Conservation (phyloP, 78 protist genomes). For the Andalucia godoyi region DNA sequence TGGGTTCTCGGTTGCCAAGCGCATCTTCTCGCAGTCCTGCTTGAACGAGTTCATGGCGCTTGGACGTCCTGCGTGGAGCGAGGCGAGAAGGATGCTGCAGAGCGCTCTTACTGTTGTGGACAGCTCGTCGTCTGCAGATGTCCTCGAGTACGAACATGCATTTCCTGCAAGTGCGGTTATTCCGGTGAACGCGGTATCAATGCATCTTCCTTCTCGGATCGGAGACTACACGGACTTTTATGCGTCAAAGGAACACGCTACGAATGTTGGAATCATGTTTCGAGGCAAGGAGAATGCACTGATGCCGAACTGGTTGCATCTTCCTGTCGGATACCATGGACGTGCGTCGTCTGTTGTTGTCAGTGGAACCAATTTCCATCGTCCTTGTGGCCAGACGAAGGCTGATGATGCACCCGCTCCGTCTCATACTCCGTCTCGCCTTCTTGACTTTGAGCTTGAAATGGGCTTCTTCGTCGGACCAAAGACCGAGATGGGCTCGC, state of each 20-base stretch:
- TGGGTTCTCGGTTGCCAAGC: not conserved
- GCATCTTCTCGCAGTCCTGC: too few relatives aligned
- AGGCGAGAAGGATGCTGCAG: not conserved
- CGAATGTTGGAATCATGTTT: conserved; percentile 74
- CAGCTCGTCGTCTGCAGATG: not conserved
- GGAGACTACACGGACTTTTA: conserved; percentile 95
- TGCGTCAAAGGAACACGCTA: conserved; percentile 79
- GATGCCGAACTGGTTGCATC: conserved; percentile 45
- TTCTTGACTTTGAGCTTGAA: conserved; percentile 83
- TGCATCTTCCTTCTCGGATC: conserved; percentile 44
- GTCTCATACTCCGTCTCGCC: conserved; percentile 19
- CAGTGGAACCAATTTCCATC: conserved; percentile 47
- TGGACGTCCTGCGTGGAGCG: conserved; percentile 43
- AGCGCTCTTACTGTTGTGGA: not conserved
- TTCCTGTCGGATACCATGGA: conserved; percentile 93
- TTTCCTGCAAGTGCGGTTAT: conserved; percentile 22
- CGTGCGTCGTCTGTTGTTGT: conserved; percentile 76
- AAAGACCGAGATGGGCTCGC: conserved; percentile 62
- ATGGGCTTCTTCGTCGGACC: conserved; percentile 69
- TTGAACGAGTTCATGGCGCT: conserved; percentile 69
- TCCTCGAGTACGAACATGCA: conserved; percentile 10
- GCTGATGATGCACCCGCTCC: conserved; percentile 41
- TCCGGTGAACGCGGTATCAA: not conserved
- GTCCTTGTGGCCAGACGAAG: conserved; percentile 81
- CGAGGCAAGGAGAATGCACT: conserved; percentile 12